Base-by-base conservation (phyloP, 768 basidiomycete genomes). In the Aureoboletus auriporus region DNA sequence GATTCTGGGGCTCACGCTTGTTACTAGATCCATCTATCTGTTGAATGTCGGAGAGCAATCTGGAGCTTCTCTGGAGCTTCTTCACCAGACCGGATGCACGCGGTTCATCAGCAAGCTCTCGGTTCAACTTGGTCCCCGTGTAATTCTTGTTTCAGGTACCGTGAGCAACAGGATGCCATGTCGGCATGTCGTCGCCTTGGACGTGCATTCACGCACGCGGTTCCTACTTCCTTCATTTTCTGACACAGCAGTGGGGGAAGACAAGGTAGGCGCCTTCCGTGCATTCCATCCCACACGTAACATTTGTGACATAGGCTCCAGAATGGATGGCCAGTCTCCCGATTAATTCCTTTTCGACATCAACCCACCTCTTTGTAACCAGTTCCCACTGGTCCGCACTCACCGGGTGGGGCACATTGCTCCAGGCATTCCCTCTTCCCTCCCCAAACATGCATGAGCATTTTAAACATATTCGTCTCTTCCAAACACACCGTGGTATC, bases 351-450 rank as follows among this genome's bases (percentile, higher is more conserved):
- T 29, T 61, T n/a, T 62, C 60, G 6, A 62, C 54, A 8, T 62
- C 57, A 16, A 59, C 59, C 4, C 60, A 62, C 43, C 14, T 61
- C 14, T 16, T 62, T 4, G 10, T 63, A 8, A 42, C 51, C 5
- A 10, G 30, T 3, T 16, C 35, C 6, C 35, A 14, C 16, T 46
- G 45, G 28, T 47, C 30, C 30, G 36, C 30, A 12, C 6, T 26
- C 2, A 4, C 17, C 5, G 49, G 54, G 14, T 56, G 51, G 53
- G 9, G 5, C 23, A 51, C 60, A 5, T 27, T 42, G 27, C 16
- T 61, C 23, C 42, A 51, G 14, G 60, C 60, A 0, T 62, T 53
- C 8, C 1, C 45, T 13, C 35, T 59, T 12, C 47, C 56, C 7
- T 34, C 28, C 16, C 28, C 30, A 26, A 28, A 31, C 8, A 16